phyloP scores from a whole-genome alignment of 2,329 filamentous ascomycete genomes.

The Aureobasidium sp. region DNA sequence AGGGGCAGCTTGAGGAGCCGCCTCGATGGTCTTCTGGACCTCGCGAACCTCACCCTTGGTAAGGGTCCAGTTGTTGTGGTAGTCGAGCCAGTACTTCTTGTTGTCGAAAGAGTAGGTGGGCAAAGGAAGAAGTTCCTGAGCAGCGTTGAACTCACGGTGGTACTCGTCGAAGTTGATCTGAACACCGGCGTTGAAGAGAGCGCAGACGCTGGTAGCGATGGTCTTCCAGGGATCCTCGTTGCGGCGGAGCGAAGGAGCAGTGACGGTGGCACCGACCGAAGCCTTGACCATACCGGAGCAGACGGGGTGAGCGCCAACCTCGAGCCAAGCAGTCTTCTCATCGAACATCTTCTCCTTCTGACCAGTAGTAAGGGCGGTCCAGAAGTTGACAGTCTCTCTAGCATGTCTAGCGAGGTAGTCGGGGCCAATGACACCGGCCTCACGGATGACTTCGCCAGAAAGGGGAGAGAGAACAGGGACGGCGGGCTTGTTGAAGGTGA shows the following conservation, averaged over 20 bases:
- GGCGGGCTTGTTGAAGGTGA: slow-evolving; percentile 49
- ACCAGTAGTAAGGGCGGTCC: slow-evolving; percentile 51
- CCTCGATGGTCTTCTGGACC: slow-evolving; percentile 30
- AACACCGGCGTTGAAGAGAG: slow-evolving; percentile 53
- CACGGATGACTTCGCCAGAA: slow-evolving; percentile 50
- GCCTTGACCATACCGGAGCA: slow-evolving; percentile 60
- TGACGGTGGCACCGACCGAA: slow-evolving; percentile 48
- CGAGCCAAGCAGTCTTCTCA: slow-evolving; percentile 60
- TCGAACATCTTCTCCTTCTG: slow-evolving; percentile 51
- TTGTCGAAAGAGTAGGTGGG: slow-evolving; percentile 60
- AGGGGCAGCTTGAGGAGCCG: slow-evolving; percentile 26
- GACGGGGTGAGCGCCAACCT: slow-evolving; percentile 66
- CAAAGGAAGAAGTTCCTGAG: slow-evolving; percentile 53
- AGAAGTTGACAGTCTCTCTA: slow-evolving; percentile 61
- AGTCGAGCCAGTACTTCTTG: slow-evolving; percentile 66
- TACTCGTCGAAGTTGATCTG: slow-evolving; percentile 63
- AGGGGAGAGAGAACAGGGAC: slow-evolving; percentile 62
- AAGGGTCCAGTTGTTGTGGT: slow-evolving; percentile 62
- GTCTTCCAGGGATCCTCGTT: slow-evolving; percentile 57
- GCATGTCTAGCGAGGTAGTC: slow-evolving; percentile 57
- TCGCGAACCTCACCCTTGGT: slow-evolving; percentile 53
- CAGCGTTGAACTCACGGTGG: slow-evolving; percentile 51
- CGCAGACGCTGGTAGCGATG: slow-evolving; percentile 47
- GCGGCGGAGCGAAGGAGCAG: slow-evolving; percentile 53
- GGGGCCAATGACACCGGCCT: slow-evolving; percentile 48